A percentile compares a stretch with the other conserved stretches of the same genome.
phyloP scores from a whole-genome alignment of 2,329 filamentous ascomycete species.

The Microsporum ferrugineum region DNA sequence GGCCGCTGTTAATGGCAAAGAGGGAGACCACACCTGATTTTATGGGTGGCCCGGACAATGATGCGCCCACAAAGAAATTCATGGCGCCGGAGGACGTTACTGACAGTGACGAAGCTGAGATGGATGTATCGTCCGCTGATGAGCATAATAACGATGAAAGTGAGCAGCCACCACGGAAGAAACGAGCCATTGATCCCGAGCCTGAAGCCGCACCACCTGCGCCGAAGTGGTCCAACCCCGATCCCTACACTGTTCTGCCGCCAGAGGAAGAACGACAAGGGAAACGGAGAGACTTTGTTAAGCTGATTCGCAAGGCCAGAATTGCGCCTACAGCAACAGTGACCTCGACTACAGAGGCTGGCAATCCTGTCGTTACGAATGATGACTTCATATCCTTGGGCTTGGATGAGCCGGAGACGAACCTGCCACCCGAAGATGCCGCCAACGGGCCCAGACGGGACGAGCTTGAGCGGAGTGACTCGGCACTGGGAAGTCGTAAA shows the following conservation, averaged over 20 bases:
- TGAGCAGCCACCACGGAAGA: constrained; percentile 29
- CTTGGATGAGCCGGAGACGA: constrained; percentile 27
- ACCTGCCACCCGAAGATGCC: constrained; percentile 26
- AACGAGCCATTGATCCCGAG: constrained; percentile 22
- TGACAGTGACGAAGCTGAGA: constrained; percentile 37
- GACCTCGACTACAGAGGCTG: constrained; percentile 38
- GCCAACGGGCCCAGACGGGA: constrained; percentile 25
- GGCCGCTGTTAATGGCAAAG: constrained; percentile 26
- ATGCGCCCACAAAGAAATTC: constrained; percentile 27
- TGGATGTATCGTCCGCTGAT: constrained; percentile 33
- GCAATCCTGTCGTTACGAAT: constrained; percentile 45
- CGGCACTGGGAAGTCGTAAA: constrained; percentile 55
- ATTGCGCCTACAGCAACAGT: constrained; percentile 32
- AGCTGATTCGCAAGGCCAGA: constrained; percentile 82
- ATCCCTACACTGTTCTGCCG: constrained; percentile 80
- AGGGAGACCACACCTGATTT: constrained; percentile 29
- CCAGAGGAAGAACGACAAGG: constrained; percentile 60
- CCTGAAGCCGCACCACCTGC: constrained; percentile 18
- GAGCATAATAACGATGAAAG: constrained; percentile 20
- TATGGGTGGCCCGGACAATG: constrained; percentile 18
- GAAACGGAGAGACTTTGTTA: constrained; percentile 78
- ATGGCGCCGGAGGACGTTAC: constrained; percentile 30
- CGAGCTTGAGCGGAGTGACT: constrained; percentile 25
- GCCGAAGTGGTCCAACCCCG: constrained; percentile 91
- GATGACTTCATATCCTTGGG: constrained; percentile 76